Evolutionary conservation across 768 basidiomycete species (phyloP).

Genomic region (Phanerochaete sordida): DNA sequence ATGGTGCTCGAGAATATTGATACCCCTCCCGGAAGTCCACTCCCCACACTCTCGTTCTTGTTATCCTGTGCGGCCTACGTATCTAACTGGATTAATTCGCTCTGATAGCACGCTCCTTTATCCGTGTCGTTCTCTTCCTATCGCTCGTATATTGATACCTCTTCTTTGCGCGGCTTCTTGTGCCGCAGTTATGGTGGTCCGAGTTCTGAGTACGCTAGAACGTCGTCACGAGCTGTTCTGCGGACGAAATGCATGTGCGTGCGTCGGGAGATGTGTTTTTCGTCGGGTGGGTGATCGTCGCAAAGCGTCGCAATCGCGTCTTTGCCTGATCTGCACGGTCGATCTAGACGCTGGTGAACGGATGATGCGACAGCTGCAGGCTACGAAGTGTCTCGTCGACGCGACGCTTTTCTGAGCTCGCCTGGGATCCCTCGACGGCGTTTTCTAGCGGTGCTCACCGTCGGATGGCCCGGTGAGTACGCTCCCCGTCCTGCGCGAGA

Average conservation of each 20-base stretch:
- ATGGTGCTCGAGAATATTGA: slow-evolving; percentile 19
- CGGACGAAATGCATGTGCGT: not conserved
- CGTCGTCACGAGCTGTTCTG: not conserved
- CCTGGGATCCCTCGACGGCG: not conserved
- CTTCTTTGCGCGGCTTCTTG: not conserved
- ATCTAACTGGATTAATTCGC: slow-evolving; percentile 2
- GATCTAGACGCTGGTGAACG: slow-evolving; percentile 1
- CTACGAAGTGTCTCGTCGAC: not conserved
- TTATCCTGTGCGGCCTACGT: slow-evolving; percentile 12
- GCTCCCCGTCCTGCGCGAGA: not conserved
- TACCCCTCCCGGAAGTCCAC: slow-evolving; percentile 24
- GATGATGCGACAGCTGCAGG: not conserved
- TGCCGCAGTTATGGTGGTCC: not conserved
- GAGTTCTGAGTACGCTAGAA: not conserved
- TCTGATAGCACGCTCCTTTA: slow-evolving; percentile 11
- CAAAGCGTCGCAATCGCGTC: not conserved
- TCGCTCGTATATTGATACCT: not conserved
- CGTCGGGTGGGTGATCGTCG: not conserved
- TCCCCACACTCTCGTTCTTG: slow-evolving; percentile 12
- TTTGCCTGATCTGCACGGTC: not conserved
- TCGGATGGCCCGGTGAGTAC: slow-evolving; percentile 6
- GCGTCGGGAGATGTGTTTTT: not conserved
- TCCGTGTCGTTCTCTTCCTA: not conserved
- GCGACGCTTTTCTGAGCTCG: not conserved
- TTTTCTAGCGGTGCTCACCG: not conserved